Evolutionary conservation across 352 stramenopile genomes (phyloP), one percentile per base, ranked within the genome.

Genomic region (Pythium monospermum): DNA sequence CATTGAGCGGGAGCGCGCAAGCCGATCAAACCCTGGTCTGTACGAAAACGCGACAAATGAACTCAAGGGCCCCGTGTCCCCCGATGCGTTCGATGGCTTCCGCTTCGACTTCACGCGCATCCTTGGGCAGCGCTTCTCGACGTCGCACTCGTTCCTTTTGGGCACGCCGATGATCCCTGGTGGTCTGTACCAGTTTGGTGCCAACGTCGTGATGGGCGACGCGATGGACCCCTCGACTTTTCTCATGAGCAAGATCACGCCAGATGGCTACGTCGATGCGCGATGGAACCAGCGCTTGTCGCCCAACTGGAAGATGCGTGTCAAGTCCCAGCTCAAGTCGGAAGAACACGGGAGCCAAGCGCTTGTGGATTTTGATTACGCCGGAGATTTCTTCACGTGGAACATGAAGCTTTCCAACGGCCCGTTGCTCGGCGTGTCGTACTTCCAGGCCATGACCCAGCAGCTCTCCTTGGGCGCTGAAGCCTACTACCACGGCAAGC

Each of bases 331-430:
- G 65, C 72, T 94, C 41, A 94, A 91, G 59, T 64, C 78, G 37
- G 78, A 91, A 51, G 79, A 83, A 47, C 69, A 91, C 59, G 73
- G 76, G 21, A 88, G 78, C 39, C 83, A 94, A 57, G 78, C 77
- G 33, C 75, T 91, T 23, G 76, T 77, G 6, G 84, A 95, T 62
- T 75, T 93, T 44, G 85, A 95, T 66, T 92, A 91, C 59, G 36
- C 56, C 22, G 83, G 83, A 46, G 73, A 87, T 30, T 83, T 94
- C 61, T 95, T 91, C 56, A 89, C 69, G 52, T 92, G 80, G 73
- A 94, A 91, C 76, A 80, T 94, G 70, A 95, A 95, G 76, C 31
- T 92, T 45, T 89, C 81, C 47, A 92, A 95, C 64, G 85, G 85
- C 49, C 80, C 83, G n/a, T 61, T 93, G 51, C 45, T 94, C 22